Conservation (phyloP, 2,329 filamentous ascomycete genomes). For the Fusarium napiforme region DNA sequence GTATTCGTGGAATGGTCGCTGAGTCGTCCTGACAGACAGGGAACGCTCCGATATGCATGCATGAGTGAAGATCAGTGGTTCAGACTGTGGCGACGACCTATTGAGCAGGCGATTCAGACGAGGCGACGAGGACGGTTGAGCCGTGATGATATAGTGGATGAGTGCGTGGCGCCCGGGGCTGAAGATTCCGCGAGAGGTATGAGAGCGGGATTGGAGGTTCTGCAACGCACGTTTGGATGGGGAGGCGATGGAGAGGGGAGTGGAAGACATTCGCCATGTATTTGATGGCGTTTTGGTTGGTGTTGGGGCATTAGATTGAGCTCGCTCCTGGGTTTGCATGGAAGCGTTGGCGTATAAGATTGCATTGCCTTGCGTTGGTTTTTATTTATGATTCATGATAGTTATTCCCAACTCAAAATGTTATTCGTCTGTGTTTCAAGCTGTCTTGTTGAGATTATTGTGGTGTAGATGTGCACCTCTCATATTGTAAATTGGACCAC, state of each 20-base stretch:
- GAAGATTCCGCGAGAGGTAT: slow-evolving; percentile 58
- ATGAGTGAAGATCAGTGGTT: slow-evolving; percentile 70
- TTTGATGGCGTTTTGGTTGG: background rate
- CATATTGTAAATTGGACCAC: rapidly evolving
- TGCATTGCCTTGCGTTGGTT: slow-evolving; percentile 12
- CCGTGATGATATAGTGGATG: slow-evolving; percentile 65
- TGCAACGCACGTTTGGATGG: slow-evolving; percentile 67
- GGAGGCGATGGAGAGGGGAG: slow-evolving; percentile 45
- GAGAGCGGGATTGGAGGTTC: slow-evolving; percentile 60
- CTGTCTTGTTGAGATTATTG: rapidly evolving
- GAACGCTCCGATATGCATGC: slow-evolving; percentile 61
- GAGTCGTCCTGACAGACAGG: slow-evolving; percentile 45
- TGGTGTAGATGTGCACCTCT: rapidly evolving
- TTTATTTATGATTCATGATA: slow-evolving; percentile 26
- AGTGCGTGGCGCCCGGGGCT: slow-evolving; percentile 47
- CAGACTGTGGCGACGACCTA: slow-evolving; percentile 69
- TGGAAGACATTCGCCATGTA: slow-evolving; percentile 15
- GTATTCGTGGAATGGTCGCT: slow-evolving; percentile 67
- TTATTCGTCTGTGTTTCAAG: background rate
- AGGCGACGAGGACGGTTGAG: slow-evolving; percentile 66
- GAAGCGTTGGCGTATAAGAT: slow-evolving; percentile 29
- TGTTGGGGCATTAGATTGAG: background rate
- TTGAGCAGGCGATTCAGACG: slow-evolving; percentile 68
- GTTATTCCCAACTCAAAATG: slow-evolving; percentile 19
- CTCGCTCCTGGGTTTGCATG: slow-evolving; percentile 24